Conservation (phyloP, 805 yeast genomes). For the Kuraishia ogatae region DNA sequence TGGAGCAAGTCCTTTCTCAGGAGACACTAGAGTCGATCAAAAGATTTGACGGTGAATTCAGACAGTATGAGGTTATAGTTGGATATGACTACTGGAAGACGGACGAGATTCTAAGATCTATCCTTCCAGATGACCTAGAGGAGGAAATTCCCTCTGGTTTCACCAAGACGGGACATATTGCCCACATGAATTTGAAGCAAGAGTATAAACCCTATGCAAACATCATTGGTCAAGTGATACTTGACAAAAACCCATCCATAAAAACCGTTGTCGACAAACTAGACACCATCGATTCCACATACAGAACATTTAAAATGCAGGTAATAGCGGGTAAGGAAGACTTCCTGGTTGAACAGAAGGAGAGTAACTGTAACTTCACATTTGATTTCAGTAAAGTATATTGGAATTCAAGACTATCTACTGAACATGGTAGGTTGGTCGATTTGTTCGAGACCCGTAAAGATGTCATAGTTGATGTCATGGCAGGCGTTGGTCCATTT, state of each 20-base stretch:
- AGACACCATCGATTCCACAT: slow-evolving; percentile 78
- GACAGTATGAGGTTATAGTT: slow-evolving; percentile 46
- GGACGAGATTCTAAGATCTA: slow-evolving; percentile 74
- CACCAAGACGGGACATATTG: slow-evolving; percentile 91
- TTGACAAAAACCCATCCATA: slow-evolving; percentile 79
- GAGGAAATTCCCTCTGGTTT: slow-evolving; percentile 85
- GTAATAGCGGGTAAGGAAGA: slow-evolving; percentile 80
- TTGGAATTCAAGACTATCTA: slow-evolving; percentile 93
- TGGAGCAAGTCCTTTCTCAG: slow-evolving; percentile 27
- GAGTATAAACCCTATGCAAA: slow-evolving; percentile 77
- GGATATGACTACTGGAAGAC: slow-evolving; percentile 81
- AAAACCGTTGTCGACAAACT: slow-evolving; percentile 89
- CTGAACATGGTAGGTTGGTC: slow-evolving; percentile 85
- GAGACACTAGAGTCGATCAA: slow-evolving; percentile 36
- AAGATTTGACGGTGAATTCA: slow-evolving; percentile 35
- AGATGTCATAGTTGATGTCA: slow-evolving; percentile 84
- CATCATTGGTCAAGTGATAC: slow-evolving; percentile 80
- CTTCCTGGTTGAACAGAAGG: slow-evolving; percentile 76
- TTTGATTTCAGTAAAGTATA: slow-evolving; percentile 92
- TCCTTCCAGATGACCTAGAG: slow-evolving; percentile 62
- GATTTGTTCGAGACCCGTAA: slow-evolving; percentile 44
- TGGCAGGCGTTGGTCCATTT: slow-evolving; percentile 99
- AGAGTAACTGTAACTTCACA: slow-evolving; percentile 74
- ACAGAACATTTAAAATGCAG: slow-evolving; percentile 90
- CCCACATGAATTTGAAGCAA: slow-evolving; percentile 79